These are phyloP conservation scores for Cyanodermella asteris DNA, from an alignment of 2,329 filamentous ascomycete genomes.

Conservation along the genomic window DNA sequence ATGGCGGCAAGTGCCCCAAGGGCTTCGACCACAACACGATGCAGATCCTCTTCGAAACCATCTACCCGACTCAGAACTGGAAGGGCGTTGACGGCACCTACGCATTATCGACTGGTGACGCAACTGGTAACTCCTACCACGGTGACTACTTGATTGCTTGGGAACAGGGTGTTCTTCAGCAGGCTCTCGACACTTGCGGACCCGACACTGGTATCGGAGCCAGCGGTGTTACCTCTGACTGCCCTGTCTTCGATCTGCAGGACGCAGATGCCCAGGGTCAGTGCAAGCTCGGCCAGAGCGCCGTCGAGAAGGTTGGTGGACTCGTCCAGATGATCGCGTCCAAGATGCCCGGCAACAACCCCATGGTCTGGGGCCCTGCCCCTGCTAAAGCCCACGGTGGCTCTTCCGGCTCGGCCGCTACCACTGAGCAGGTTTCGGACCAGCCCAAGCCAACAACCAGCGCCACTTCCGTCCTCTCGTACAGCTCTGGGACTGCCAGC, in stretches of 20 bases:
- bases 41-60: constrained; percentile 66
- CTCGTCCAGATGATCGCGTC: constrained; percentile 37
- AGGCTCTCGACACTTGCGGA: constrained; percentile 46
- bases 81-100: constrained; percentile 43
- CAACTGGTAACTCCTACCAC: constrained; percentile 45
- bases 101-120: constrained; percentile 57
- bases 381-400: constrained; percentile 9
- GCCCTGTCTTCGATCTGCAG: constrained; percentile 50
- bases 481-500: constrained; percentile 1
- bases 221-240: constrained; percentile 50
- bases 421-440: background rate
- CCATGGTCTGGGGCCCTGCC: constrained; percentile 32
- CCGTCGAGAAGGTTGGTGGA: too few relatives aligned
- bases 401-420: background rate
- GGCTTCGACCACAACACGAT: constrained; percentile 46
- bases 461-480: background rate
- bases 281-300: constrained; percentile 39
- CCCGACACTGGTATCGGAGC: constrained; percentile 29
- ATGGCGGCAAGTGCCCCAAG: constrained; percentile 51
- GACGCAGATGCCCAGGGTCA: constrained; percentile 35
- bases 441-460: background rate
- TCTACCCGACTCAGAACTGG: constrained; percentile 54
- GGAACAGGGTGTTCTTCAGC: constrained; percentile 45
- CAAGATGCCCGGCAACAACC: constrained; percentile 33
- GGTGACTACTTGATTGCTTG: constrained; percentile 67